Base-by-base conservation (phyloP, 2,329 filamentous ascomycete genomes). In the Hysterium pulicare region DNA sequence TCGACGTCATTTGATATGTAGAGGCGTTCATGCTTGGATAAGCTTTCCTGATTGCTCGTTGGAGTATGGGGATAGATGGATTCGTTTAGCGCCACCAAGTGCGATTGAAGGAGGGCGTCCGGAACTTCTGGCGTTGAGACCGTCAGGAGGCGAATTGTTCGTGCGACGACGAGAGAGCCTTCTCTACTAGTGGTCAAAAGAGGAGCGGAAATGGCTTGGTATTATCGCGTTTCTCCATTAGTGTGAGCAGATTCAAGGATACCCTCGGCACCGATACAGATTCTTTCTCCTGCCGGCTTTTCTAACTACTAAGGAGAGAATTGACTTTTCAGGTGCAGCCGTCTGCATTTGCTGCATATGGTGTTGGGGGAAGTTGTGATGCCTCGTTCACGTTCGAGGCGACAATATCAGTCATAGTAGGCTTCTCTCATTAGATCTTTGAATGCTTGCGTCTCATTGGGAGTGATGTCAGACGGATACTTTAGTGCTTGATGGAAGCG, bases 161-260 rank as follows among this genome's bases (percentile, higher is more conserved):
- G n/a, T n/a, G n/a, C n/a, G n/a, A n/a, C n/a, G n/a, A 13, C 7
- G 24, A 28, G 24, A 28, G 7, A 28, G 7, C 13, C 24, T 28
- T 28, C 24, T 28, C 13, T 28, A 13, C 13, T 28, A 13, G 24
- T 13, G 24, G 8, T 28, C 24, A 28, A 28, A 28, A 28, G 13
- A 7, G 24, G 24, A 7, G 24, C 24, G 24, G 7, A 28, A 28
- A 8, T 7, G 24, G 7, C 13, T 8, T 28, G 7, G 7, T 28
- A 13, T 28, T 28, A 13, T 13, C 24, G 7, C 24, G 24, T 8
- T 7, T 28, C 13, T 7, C 7, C 24, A 28, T 28, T 28, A 13
- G 24, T 37, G 34, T 21, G 34, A 23, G 15, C 34, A 37, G 34
- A 37, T 17, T 24, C 21, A n/a, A 37, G 16, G 4, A 37, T 21